Percentiles rank a stretch among this genome's conserved stretches.
These are phyloP conservation scores for Penicillium cinerascens DNA, from an alignment of 495 filamentous ascomycete species.

Conservation along the genomic window DNA sequence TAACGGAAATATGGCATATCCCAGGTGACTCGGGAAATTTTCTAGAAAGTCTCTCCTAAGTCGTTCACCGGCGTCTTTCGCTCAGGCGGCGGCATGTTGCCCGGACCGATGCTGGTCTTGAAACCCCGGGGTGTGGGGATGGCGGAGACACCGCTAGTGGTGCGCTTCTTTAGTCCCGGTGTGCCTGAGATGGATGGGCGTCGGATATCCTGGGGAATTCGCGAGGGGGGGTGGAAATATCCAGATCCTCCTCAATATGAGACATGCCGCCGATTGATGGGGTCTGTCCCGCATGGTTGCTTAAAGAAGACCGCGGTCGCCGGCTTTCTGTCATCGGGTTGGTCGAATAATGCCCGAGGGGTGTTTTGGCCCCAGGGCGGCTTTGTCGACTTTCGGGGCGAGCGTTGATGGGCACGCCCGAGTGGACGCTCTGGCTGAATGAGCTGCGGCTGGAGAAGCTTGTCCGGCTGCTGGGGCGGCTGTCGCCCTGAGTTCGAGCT, in stretches of 20 bases:
- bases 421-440: slow-evolving; percentile 41
- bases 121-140: slow-evolving; percentile 51
- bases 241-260: slow-evolving; percentile 43
- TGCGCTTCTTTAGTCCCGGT: slow-evolving; percentile 45
- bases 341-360: slow-evolving; percentile 49
- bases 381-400: slow-evolving; percentile 69
- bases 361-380: slow-evolving; percentile 62
- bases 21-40: neutral
- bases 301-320: slow-evolving; percentile 46
- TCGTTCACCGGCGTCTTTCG: slow-evolving; percentile 51
- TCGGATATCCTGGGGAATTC: slow-evolving; percentile 22
- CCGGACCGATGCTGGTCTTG: slow-evolving; percentile 46
- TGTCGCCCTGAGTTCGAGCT: slow-evolving; percentile 37
- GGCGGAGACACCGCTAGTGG: slow-evolving; percentile 47
- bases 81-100: slow-evolving; percentile 53
- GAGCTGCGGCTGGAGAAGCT: slow-evolving; percentile 44
- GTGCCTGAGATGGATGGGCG: slow-evolving; percentile 37
- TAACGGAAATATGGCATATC: neutral
- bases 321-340: slow-evolving; percentile 45
- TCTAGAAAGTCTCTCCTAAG: slow-evolving; percentile 66
- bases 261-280: slow-evolving; percentile 37
- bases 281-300: slow-evolving; percentile 37
- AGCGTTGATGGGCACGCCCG: slow-evolving; percentile 22
- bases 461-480: slow-evolving; percentile 47
- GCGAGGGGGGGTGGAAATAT: slow-evolving; percentile 34